A percentile compares a stretch with the other conserved stretches of the same genome.
Evolutionary conservation across 495 filamentous ascomycete genomes (phyloP).

Genomic region (Bathelium albidoporum): DNA sequence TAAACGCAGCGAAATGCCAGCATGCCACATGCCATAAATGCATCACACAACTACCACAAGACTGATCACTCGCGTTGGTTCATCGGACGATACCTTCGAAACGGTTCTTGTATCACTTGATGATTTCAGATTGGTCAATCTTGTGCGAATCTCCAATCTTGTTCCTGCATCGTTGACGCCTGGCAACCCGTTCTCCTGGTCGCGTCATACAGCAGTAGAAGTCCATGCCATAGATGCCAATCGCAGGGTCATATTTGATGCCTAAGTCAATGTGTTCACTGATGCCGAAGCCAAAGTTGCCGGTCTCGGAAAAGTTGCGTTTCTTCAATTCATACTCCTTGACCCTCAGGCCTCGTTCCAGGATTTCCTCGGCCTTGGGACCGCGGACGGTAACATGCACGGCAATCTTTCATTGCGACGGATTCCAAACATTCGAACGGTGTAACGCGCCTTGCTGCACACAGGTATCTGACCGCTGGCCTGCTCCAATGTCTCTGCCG

Average conservation of each 20-base stretch:
- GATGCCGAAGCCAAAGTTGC: constrained; percentile 99
- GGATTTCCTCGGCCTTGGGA: constrained; percentile 99
- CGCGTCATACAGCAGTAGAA: constrained; percentile 99
- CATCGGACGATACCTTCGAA: constrained; percentile 97
- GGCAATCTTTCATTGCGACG: constrained; percentile 99
- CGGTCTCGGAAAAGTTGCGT: constrained; percentile 98
- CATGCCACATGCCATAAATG: no score
- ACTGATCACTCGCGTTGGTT: constrained; percentile 24
- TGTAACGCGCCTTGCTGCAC: constrained; percentile 99
- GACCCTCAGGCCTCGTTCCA: constrained; percentile 99
- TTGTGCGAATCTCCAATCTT: constrained; percentile 78
- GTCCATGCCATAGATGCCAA: constrained; percentile 99
- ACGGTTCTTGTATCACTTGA: constrained; percentile 99
- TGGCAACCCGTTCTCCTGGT: constrained; percentile 93
- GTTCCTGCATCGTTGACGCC: constrained; percentile 81
- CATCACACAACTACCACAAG: not conserved
- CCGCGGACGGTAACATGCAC: constrained; percentile 99
- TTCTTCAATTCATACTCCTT: constrained; percentile 99
- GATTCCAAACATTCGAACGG: constrained; percentile 99
- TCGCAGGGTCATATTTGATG: constrained; percentile 99
- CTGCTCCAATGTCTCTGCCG: constrained; percentile 99
- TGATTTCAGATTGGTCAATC: constrained; percentile 84
- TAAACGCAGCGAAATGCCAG: no score
- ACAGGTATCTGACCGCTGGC: constrained; percentile 98
- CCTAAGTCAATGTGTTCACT: constrained; percentile 99